Base-by-base conservation (phyloP, 257 asterid genomes). In the Dorcoceras hygrometricum region DNA sequence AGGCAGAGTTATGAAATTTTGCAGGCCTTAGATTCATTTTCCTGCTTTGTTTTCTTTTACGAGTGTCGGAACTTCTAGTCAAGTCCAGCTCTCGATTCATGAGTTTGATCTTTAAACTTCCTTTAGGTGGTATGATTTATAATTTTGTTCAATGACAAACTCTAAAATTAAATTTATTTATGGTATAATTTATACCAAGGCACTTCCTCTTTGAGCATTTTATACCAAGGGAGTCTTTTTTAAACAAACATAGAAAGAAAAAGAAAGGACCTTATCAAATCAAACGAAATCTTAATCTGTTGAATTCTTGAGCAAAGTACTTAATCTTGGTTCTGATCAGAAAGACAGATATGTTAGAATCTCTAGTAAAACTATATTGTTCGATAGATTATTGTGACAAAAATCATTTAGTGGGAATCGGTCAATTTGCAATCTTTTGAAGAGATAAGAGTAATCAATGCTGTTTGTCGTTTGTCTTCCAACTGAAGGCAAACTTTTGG, bases 1-100 rank as follows among this genome's bases (percentile, higher is more conserved):
- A 79, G 63, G 77, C 75, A 75, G 85, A 80, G 80, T 70, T 31
- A 59, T 65, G 78, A 78, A 81, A 57, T 89, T 85, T 87, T 89
- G 93, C 86, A 81, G 91, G 85, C 71, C 71, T 65, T 82, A 86
- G 87, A 75, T 60, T 70, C 68, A 46, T 64, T 66, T 57, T 54
- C 67, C 66, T 66, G 70, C 69, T 65, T 36, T 60, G 67, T 32
- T 3, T 25, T 56, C 59, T 32, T n/a, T 25, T 63, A 55, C 26
- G 22, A 23, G 23, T 23, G 59, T 20, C 43, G 63, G 59, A 66
- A 56, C 50, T 20, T 62, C 51, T 50, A 18, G 20, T 57, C 55
- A 31, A 73, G 50, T 57, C 29, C 61, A n/a, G 26, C 68, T 69
- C 19, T 27, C 8, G 32, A 50, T 16, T 23, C 18, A 34, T 75